These are phyloP conservation scores for Penicillium lividum DNA, from an alignment of 495 filamentous ascomycete genomes.

Conservation along the genomic window DNA sequence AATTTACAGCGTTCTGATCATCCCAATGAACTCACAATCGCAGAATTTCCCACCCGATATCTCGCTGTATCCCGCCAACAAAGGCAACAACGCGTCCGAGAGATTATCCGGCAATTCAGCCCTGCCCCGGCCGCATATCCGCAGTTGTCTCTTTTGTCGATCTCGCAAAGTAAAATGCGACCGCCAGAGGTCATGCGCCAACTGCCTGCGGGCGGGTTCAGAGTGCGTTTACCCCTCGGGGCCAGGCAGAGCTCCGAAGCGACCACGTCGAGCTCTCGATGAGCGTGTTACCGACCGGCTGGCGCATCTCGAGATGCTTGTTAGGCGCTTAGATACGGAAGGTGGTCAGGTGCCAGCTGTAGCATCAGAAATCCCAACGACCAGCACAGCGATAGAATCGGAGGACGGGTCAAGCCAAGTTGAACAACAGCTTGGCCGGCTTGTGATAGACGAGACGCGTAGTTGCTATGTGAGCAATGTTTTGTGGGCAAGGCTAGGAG, in stretches of 20 bases:
- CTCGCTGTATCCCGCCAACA: too few relatives aligned
- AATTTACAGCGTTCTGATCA: too few relatives aligned
- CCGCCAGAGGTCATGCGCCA: slow-evolving; percentile 9
- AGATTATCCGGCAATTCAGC: too few relatives aligned
- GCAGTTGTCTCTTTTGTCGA: slow-evolving; percentile 11
- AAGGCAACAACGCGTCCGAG: too few relatives aligned
- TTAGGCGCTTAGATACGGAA: neutral
- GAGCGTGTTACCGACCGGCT: slow-evolving; percentile 5
- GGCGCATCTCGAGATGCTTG: slow-evolving; percentile 6
- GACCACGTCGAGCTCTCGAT: slow-evolving; percentile 2
- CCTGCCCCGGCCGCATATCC: neutral
- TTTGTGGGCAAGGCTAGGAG: slow-evolving; percentile 73
- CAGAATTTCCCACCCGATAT: too few relatives aligned
- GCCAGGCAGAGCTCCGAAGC: slow-evolving; percentile 13
- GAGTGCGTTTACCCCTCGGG: slow-evolving; percentile 13
- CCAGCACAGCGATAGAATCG: neutral
- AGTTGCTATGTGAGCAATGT: slow-evolving; percentile 75
- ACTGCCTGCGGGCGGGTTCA: slow-evolving; percentile 1
- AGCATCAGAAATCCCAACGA: neutral
- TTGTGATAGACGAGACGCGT: slow-evolving; percentile 70
- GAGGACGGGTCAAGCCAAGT: neutral
- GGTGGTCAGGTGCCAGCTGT: neutral
- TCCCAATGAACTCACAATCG: too few relatives aligned
- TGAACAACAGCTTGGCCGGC: slow-evolving; percentile 54
- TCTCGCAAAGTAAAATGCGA: slow-evolving; percentile 18